A percentile compares a stretch with the other conserved stretches of the same genome.
Conservation (phyloP, 1,139 yeast genomes). For the Candida gigantensis region DNA sequence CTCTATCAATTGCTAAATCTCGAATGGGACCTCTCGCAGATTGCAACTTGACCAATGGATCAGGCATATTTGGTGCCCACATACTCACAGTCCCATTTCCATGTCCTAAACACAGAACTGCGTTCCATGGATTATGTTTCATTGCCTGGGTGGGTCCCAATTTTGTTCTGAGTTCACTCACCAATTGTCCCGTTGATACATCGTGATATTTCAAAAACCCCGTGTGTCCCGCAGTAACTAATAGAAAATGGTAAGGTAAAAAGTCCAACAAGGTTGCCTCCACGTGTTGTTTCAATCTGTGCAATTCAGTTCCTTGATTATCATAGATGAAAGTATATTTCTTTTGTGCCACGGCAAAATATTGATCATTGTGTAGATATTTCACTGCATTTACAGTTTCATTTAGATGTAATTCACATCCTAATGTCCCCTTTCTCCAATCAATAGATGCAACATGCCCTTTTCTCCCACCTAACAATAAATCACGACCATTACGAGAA, state of each 20-base stretch:
- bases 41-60: conserved; percentile 82
- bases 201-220: conserved; percentile 93
- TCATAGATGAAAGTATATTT: conserved; percentile 93
- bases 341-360: conserved; percentile 95
- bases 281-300: conserved; percentile 84
- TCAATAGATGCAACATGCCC: conserved; percentile 97
- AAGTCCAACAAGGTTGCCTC: conserved; percentile 84
- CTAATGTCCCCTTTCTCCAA: conserved; percentile 85
- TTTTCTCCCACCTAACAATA: conserved; percentile 82
- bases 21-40: conserved; percentile 85
- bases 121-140: conserved; percentile 95
- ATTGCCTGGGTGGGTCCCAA: conserved; percentile 87
- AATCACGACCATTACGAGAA: conserved; percentile 81
- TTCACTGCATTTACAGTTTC: conserved; percentile 92
- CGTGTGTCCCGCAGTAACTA: conserved; percentile 85
- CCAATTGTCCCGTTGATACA: conserved; percentile 87
- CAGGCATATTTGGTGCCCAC: conserved; percentile 90
- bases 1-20: conserved; percentile 84
- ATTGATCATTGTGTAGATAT: conserved; percentile 88
- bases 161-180: conserved; percentile 81
- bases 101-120: conserved; percentile 92
- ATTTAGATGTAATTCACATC: conserved; percentile 78
- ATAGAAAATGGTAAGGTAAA: conserved; percentile 86
- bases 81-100: conserved; percentile 88
- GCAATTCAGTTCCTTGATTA: conserved; percentile 87